phyloP scores from a whole-genome alignment of 768 basidiomycete species.

The Gymnopilus dilepis region DNA sequence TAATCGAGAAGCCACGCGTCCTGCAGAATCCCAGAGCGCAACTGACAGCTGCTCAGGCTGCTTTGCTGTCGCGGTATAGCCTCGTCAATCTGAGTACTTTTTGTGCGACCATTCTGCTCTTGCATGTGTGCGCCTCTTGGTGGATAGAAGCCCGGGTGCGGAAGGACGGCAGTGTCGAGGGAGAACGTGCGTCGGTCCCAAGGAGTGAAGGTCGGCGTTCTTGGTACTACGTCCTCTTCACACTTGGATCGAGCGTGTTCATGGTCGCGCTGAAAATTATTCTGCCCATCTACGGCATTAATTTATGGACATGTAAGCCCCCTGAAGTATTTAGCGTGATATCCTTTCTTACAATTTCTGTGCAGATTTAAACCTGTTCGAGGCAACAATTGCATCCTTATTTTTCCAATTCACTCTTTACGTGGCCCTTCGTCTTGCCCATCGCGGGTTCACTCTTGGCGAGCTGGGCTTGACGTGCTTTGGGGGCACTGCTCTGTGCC shows the following conservation, averaged over 20 bases:
- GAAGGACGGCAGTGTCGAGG: slow-evolving; percentile 52
- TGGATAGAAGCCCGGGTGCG: slow-evolving; percentile 66
- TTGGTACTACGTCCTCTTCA: slow-evolving; percentile 70
- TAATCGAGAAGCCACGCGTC: slow-evolving; percentile 73
- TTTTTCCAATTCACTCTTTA: slow-evolving; percentile 95
- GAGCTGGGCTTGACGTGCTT: slow-evolving; percentile 90
- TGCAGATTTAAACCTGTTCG: slow-evolving; percentile 78
- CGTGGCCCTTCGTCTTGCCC: slow-evolving; percentile 85
- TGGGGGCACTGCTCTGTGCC: slow-evolving; percentile 83
- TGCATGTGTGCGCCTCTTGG: slow-evolving; percentile 81
- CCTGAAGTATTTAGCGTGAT: background rate
- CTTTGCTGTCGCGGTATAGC: slow-evolving; percentile 72
- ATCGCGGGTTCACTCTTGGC: slow-evolving; percentile 94
- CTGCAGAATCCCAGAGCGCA: slow-evolving; percentile 49
- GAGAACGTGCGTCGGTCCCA: slow-evolving; percentile 78
- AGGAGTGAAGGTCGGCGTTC: slow-evolving; percentile 69
- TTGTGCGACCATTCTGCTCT: slow-evolving; percentile 78
- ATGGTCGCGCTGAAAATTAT: slow-evolving; percentile 55
- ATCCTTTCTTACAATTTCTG: too few species aligned
- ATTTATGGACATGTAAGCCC: slow-evolving; percentile 75
- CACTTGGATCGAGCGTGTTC: slow-evolving; percentile 53
- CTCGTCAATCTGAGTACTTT: slow-evolving; percentile 82
- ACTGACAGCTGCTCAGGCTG: slow-evolving; percentile 54
- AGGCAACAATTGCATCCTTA: slow-evolving; percentile 70
- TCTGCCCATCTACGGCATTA: slow-evolving; percentile 46